Percentiles rank a stretch among this genome's conserved stretches.
Evolutionary conservation across 2,329 filamentous ascomycete genomes (phyloP).

Genomic region (Phaeophleospora eucalypticola): DNA sequence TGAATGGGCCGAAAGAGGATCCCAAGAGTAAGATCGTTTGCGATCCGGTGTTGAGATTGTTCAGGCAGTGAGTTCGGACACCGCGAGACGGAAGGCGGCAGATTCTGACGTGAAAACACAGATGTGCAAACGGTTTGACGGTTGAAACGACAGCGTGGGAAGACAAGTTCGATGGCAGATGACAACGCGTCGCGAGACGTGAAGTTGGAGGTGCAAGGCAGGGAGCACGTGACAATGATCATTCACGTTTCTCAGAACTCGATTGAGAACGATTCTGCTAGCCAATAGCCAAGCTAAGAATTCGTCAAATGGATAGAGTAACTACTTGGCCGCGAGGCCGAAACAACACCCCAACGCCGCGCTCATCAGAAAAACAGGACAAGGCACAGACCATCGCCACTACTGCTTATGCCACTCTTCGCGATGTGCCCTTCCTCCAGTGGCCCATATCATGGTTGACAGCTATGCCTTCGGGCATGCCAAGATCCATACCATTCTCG

Average conservation of each 20-base stretch:
- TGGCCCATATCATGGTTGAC: slow-evolving; percentile 60
- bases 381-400: not conserved
- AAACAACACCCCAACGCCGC: slow-evolving; percentile 35
- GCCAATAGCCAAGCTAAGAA: too few species aligned
- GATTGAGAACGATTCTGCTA: too few species aligned
- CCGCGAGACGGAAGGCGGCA: not conserved
- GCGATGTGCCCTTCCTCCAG: slow-evolving; percentile 45
- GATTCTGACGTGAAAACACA: slow-evolving; percentile 26
- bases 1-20: slow-evolving; percentile 42
- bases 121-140: slow-evolving; percentile 52
- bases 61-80: slow-evolving; percentile 50
- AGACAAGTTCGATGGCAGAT: slow-evolving; percentile 30
- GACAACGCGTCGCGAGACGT: slow-evolving; percentile 4
- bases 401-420: slow-evolving; percentile 10
- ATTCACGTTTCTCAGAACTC: too few species aligned
- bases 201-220: slow-evolving; percentile 2
- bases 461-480: slow-evolving; percentile 38
- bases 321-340: too few species aligned
- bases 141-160: slow-evolving; percentile 63
- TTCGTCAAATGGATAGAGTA: too few species aligned
- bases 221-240: slow-evolving; percentile 4
- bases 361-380: slow-evolving; percentile 25
- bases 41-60: slow-evolving; percentile 55
- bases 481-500: slow-evolving; percentile 28
- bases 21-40: slow-evolving; percentile 47